phyloP scores from a whole-genome alignment of 2,329 filamentous ascomycete genomes.

The Hypoxylon sp. region DNA sequence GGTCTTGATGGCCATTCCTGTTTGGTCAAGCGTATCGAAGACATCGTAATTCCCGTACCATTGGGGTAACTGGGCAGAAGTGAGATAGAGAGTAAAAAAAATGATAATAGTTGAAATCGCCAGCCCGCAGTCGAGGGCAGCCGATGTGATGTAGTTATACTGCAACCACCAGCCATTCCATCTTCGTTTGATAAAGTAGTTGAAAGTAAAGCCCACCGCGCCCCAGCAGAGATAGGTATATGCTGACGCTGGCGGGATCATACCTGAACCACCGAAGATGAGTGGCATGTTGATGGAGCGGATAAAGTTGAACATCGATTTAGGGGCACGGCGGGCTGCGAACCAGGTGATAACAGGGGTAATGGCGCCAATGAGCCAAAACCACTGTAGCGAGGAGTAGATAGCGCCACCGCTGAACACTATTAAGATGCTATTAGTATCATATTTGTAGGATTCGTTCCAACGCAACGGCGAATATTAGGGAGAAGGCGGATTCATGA shows the following conservation, averaged over 20 bases:
- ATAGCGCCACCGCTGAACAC: slow-evolving; percentile 74
- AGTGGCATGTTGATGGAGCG: slow-evolving; percentile 77
- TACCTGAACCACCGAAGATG: slow-evolving; percentile 74
- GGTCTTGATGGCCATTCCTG: slow-evolving; percentile 59
- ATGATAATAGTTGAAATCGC: slow-evolving; percentile 76
- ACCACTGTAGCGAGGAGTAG: slow-evolving; percentile 75
- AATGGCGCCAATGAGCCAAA: slow-evolving; percentile 76
- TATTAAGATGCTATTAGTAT: slow-evolving; percentile 14
- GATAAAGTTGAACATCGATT: slow-evolving; percentile 73
- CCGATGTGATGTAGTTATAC: slow-evolving; percentile 82
- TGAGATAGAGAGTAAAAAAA: slow-evolving; percentile 76
- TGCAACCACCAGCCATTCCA: slow-evolving; percentile 81
- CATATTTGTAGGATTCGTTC: neutral
- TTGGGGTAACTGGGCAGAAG: slow-evolving; percentile 64
- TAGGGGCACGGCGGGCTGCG: slow-evolving; percentile 72
- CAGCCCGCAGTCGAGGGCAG: slow-evolving; percentile 77
- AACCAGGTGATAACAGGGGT: slow-evolving; percentile 74
- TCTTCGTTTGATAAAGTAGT: slow-evolving; percentile 74
- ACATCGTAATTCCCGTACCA: slow-evolving; percentile 74
- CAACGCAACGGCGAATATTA: neutral
- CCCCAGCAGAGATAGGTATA: slow-evolving; percentile 81
- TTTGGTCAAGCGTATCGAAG: slow-evolving; percentile 62
- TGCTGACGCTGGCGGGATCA: slow-evolving; percentile 77
- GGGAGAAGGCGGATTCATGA: neutral
- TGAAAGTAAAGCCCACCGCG: slow-evolving; percentile 75